Base-by-base conservation (phyloP, 2,329 filamentous ascomycete species). In the Ophioceras dolichostomum region DNA sequence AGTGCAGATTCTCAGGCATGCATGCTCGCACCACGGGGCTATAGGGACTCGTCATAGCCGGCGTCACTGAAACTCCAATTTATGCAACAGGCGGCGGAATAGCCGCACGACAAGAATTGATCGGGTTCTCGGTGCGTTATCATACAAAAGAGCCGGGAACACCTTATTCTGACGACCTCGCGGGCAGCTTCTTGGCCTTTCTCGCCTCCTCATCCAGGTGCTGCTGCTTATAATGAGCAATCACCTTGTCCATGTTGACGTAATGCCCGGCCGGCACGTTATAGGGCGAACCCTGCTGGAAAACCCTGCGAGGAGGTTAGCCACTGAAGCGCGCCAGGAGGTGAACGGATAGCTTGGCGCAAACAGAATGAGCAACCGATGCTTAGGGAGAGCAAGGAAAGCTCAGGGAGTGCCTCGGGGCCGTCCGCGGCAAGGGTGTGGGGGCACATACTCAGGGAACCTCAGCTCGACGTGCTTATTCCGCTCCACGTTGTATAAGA, bases 221-320 rank as follows among this genome's bases (percentile, higher is more conserved):
- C 56, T 68, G 56, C 53, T 69, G 60, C 48, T 60, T 60, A 59
- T 72, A 76, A 57, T 76, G 73, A 51, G 67, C 70, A 13, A 73
- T 62, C 20, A 75, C 61, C 47, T 70, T 58, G 52, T 73, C 69
- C 33, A 77, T 54, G 53, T 71, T 71, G 45, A 60, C 53, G 43
- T 62, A 58, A 47, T 71, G 67, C 29, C 73, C 73, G 20, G 73
- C 71, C 19, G 67, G 67, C 14, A 76, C 60, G 53, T 70, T 73
- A 51, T 61, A 62, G 16, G 61, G 59, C 16, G 66, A 64, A 42
- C 69, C 64, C n/a, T 62, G 59, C 46, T 65, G 55, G 38, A 76
- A 54, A 17, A 66, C 56, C 52, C 71, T 76, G 40, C 16, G n/a
- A 18, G 7, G 17, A 24, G n/a, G n/a, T n/a, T n/a, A n/a, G n/a